Percentiles rank a stretch among this genome's conserved stretches.
These are phyloP conservation scores for Volutella citrinella DNA, from an alignment of 2,329 filamentous ascomycete species.

Conservation along the genomic window DNA sequence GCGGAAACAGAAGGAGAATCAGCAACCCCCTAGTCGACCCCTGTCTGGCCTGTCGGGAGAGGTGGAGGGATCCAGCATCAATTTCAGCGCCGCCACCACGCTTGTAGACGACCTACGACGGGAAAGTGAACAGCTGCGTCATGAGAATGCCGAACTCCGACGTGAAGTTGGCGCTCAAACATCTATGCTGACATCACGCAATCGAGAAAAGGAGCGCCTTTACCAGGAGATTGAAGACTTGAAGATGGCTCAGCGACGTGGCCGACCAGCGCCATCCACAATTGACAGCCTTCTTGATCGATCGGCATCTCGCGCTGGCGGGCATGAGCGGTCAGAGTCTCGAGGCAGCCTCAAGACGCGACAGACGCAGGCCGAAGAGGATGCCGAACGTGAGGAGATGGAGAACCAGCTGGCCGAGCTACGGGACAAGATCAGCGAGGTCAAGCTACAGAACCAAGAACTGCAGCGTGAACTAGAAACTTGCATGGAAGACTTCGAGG, in stretches of 20 bases:
- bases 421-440: conserved; percentile 80
- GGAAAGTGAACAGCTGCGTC: conserved; percentile 73
- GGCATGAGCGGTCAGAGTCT: conserved; percentile 69
- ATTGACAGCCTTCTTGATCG: conserved; percentile 91
- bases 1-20: conserved; percentile 49
- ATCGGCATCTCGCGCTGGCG: conserved; percentile 80
- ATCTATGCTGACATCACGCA: conserved; percentile 94
- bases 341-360: conserved; percentile 67
- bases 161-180: conserved; percentile 94
- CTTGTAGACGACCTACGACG: conserved; percentile 73
- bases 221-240: conserved; percentile 97
- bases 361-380: conserved; percentile 59
- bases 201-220: conserved; percentile 89
- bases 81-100: conserved; percentile 58
- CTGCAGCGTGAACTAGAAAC: conserved; percentile 79
- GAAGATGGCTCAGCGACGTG: conserved; percentile 80
- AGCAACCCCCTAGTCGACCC: conserved; percentile 47
- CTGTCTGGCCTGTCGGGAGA: conserved; percentile 49
- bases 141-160: conserved; percentile 88
- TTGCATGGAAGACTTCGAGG: conserved; percentile 76
- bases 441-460: conserved; percentile 87
- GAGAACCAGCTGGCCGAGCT: conserved; percentile 81
- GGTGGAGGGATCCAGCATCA: conserved; percentile 47
- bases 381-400: conserved; percentile 79
- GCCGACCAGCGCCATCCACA: conserved; percentile 59